A percentile compares a stretch with the other conserved stretches of the same genome.
phyloP scores from a whole-genome alignment of 805 yeast genomes.

The Soucietia sequanensis region DNA sequence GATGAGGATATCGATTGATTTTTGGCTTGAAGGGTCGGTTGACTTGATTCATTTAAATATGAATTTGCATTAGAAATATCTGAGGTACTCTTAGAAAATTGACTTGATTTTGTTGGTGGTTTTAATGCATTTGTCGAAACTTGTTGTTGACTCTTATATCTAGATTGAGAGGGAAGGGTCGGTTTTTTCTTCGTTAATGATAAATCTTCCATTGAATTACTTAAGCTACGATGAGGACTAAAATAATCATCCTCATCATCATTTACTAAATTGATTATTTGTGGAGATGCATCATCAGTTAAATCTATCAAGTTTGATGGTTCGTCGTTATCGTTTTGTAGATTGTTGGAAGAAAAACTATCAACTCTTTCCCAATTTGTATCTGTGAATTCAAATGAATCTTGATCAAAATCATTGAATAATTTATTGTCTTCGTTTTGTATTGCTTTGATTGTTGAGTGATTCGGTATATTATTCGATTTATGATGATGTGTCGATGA shows the following conservation, averaged over 20 bases:
- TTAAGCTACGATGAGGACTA: conserved; percentile 4
- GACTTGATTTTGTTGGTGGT: conserved; percentile 3
- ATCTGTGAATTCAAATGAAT: conserved; percentile 17
- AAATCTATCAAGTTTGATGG: conserved; percentile 65
- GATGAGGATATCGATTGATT: too few relatives aligned
- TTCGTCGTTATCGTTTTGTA: conserved; percentile 4
- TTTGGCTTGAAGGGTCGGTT: too few relatives aligned
- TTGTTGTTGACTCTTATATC: conserved; percentile 1
- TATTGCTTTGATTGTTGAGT: conserved; percentile 2
- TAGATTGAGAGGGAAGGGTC: conserved; percentile 11
- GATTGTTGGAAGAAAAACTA: conserved; percentile 6
- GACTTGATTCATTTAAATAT: not conserved
- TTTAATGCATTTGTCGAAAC: not conserved
- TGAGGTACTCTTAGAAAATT: conserved; percentile 21
- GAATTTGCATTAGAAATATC: conserved; percentile 14
- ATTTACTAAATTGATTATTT: too few relatives aligned
- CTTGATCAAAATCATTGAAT: conserved; percentile 43
- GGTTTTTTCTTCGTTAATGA: conserved; percentile 12
- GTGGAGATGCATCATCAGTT: conserved; percentile 41
- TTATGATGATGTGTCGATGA: conserved; percentile 3
- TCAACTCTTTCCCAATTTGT: conserved; percentile 27
- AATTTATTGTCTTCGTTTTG: conserved; percentile 16
- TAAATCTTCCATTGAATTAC: conserved; percentile 22
- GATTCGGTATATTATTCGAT: not conserved
- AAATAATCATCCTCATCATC: conserved; percentile 3